Percentiles rank a stretch among this genome's conserved stretches.
These are phyloP conservation scores for Luffa aegyptiaca DNA, from an alignment of 306 rosid species.

Conservation along the genomic window DNA sequence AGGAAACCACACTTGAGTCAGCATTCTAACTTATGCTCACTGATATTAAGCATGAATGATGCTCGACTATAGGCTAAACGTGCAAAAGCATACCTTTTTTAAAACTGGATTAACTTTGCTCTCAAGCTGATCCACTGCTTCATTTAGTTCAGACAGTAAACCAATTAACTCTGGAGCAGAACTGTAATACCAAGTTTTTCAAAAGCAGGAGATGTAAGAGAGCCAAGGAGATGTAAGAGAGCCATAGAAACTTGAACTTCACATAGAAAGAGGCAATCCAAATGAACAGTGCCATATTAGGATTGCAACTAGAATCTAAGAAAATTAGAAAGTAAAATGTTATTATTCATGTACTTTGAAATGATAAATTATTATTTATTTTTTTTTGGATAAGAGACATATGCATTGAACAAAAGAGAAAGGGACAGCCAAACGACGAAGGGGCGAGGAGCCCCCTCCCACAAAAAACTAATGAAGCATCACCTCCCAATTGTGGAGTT, in stretches of 20 bases:
- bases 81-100: conserved; percentile 37
- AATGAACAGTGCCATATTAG: background rate
- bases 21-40: conserved; percentile 8
- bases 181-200: conserved; percentile 34
- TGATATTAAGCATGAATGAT: conserved; percentile 17
- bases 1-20: background rate
- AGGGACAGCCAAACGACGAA: too few species aligned
- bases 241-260: background rate
- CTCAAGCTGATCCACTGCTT: conserved; percentile 60
- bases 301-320: background rate
- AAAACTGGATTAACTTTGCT: conserved; percentile 52
- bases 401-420: too few species aligned
- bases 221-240: too few species aligned
- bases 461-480: too few species aligned
- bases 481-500: too few species aligned
- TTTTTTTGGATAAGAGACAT: too few species aligned
- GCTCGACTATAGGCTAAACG: background rate
- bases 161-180: conserved; percentile 73
- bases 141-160: conserved; percentile 69
- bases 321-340: background rate
- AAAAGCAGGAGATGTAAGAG: background rate
- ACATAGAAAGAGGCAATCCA: background rate
- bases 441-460: too few species aligned
- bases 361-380: background rate
- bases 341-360: background rate